Evolutionary conservation across 805 yeast species (phyloP).

Genomic region (Hanseniaspora lindneri): DNA sequence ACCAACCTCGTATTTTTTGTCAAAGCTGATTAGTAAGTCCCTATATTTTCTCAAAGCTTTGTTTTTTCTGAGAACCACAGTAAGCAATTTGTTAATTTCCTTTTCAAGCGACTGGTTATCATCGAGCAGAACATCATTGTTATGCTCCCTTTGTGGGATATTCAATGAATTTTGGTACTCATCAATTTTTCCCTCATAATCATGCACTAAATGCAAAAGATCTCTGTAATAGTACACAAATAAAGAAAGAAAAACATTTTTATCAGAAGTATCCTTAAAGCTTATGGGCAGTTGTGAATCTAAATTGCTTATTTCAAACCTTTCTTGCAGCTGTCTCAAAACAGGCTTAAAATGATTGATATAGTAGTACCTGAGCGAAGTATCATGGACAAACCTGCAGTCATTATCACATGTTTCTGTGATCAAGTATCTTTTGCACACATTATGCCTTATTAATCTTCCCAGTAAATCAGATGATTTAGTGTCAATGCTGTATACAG

Average conservation of each 20-base stretch:
- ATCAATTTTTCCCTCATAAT: constrained; percentile 11
- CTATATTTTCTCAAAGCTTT: neutral
- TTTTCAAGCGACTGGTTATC: neutral
- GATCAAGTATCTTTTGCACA: constrained; percentile 6
- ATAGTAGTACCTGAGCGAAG: constrained; percentile 1
- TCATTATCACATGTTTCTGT: constrained; percentile 7
- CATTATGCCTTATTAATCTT: neutral
- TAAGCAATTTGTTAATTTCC: neutral
- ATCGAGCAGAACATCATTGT: neutral
- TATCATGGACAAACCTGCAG: constrained; percentile 6
- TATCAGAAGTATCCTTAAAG: constrained; percentile 3
- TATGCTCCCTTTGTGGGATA: neutral
- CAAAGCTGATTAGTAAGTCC: neutral
- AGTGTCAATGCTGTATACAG: constrained; percentile 1
- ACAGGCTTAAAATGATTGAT: constrained; percentile 3
- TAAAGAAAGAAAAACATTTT: constrained; percentile 4
- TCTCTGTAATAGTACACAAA: constrained; percentile 8
- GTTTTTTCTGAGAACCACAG: constrained; percentile 2
- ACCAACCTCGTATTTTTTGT: neutral
- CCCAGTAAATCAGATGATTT: neutral
- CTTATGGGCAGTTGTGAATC: neutral
- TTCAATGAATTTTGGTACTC: constrained; percentile 1
- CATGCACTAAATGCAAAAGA: constrained; percentile 1
- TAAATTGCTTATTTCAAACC: neutral
- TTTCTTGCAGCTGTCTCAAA: neutral